Conservation (phyloP, 2,329 filamentous ascomycete genomes). For the Ceratocystis harringtonii region DNA sequence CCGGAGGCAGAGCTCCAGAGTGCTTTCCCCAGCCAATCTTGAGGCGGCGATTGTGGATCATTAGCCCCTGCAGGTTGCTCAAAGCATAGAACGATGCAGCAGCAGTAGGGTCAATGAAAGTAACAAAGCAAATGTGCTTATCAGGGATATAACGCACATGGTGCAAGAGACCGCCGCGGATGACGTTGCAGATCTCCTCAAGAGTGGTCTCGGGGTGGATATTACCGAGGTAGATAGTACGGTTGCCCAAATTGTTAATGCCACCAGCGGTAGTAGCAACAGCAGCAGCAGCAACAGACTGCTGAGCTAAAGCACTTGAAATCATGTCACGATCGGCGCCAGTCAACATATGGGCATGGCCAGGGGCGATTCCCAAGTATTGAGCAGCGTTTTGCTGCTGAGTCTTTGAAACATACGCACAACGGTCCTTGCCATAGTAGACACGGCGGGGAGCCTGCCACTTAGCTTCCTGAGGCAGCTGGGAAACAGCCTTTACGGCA, state of each 20-base stretch:
- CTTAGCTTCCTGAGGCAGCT: constrained; percentile 88
- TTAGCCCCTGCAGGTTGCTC: constrained; percentile 91
- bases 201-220: constrained; percentile 98
- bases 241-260: constrained; percentile 92
- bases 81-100: constrained; percentile 95
- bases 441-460: constrained; percentile 93
- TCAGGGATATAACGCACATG: constrained; percentile 98
- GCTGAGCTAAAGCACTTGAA: constrained; percentile 87
- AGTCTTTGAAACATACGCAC: constrained; percentile 97
- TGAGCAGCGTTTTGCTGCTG: constrained; percentile 98
- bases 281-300: constrained; percentile 90
- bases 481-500: constrained; percentile 93
- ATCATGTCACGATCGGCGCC: constrained; percentile 93
- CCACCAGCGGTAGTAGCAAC: constrained; percentile 93
- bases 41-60: constrained; percentile 95
- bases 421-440: constrained; percentile 97
- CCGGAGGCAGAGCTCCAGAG: constrained; percentile 86
- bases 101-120: constrained; percentile 95
- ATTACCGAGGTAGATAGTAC: constrained; percentile 95
- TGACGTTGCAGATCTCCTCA: constrained; percentile 98
- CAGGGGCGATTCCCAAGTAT: constrained; percentile 91
- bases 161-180: constrained; percentile 84
- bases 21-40: constrained; percentile 99
- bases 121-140: constrained; percentile 99
- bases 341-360: constrained; percentile 91